These are phyloP conservation scores for Phyllosticta capitalensis DNA, from an alignment of 2,329 filamentous ascomycete genomes.

Conservation along the genomic window DNA sequence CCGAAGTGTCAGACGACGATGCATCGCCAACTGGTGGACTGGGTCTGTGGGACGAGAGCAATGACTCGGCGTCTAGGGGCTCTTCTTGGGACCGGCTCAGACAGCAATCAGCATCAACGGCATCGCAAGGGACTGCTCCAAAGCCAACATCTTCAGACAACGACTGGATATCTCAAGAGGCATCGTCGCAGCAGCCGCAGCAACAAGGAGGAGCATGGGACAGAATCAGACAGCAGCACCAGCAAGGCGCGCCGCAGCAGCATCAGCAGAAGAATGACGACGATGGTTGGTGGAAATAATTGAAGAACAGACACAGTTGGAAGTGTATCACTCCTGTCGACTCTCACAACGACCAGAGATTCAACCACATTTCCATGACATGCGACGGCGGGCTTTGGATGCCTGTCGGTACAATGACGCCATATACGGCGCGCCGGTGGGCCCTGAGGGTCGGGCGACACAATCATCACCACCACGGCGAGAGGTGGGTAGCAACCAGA, in stretches of 20 bases:
- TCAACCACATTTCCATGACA: too few relatives aligned
- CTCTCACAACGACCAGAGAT: too few relatives aligned
- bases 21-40: constrained; percentile 29
- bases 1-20: constrained; percentile 18
- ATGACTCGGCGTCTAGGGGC: constrained; percentile 16
- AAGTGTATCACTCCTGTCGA: not conserved
- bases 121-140: not conserved
- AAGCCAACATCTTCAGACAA: not conserved
- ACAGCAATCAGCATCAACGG: constrained; percentile 17
- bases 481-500: not conserved
- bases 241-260: not conserved
- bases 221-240: not conserved
- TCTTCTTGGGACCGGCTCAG: constrained; percentile 38
- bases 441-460: too few relatives aligned
- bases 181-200: not conserved
- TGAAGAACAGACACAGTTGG: not conserved
- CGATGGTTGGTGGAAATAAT: not conserved
- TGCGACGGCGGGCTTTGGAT: too few relatives aligned
- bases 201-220: not conserved
- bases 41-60: constrained; percentile 22
- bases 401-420: too few relatives aligned
- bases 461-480: not conserved
- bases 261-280: not conserved
- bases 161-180: not conserved
- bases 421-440: too few relatives aligned